These are phyloP conservation scores for Arabidopsis hybrid DNA, from an alignment of 441 rosid genomes.

Conservation along the genomic window DNA sequence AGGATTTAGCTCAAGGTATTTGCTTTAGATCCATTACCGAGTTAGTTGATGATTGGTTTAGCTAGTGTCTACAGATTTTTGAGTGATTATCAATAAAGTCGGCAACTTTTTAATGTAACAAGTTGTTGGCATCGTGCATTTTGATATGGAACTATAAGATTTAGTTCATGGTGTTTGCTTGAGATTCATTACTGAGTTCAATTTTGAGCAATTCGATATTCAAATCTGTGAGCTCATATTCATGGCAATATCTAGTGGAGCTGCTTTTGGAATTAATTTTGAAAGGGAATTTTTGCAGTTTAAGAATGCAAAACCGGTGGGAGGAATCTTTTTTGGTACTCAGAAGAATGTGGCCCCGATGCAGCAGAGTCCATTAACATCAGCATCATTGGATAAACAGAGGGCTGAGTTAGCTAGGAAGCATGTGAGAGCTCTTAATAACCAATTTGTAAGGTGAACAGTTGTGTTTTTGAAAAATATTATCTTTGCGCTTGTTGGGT, in stretches of 20 bases:
- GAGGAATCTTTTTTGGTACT: conserved; percentile 60
- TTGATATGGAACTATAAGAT: not conserved
- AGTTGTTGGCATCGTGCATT: no score
- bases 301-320: conserved; percentile 65
- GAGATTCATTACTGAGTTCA: not conserved
- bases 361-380: conserved; percentile 49
- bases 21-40: no score
- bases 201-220: not conserved
- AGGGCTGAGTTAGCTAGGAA: conserved; percentile 80
- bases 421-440: conserved; percentile 96
- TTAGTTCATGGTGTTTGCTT: not conserved
- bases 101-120: no score
- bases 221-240: not conserved
- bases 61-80: no score
- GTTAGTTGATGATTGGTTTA: no score
- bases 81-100: no score
- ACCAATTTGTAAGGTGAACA: conserved; percentile 87
- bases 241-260: not conserved
- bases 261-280: conserved; percentile 24
- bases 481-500: not conserved
- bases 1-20: no score
- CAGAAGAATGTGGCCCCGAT: conserved; percentile 61
- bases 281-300: conserved; percentile 55
- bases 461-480: not conserved
- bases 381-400: conserved; percentile 56